Percentiles rank a stretch among this genome's conserved stretches.
Evolutionary conservation across 306 rosid species (phyloP).

Genomic region (Comarum palustre): DNA sequence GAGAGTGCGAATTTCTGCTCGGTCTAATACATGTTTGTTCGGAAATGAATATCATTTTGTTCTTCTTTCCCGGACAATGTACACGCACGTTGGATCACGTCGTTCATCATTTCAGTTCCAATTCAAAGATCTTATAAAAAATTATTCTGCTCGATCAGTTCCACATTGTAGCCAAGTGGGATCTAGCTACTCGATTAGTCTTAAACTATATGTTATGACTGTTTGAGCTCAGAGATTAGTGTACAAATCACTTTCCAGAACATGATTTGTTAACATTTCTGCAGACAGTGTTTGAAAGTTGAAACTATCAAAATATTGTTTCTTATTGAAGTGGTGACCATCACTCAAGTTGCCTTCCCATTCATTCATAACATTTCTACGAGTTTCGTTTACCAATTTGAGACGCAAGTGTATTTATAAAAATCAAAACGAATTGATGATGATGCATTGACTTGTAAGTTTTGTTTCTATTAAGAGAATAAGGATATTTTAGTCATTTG

Average conservation of each 20-base stretch:
- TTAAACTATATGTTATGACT: too few relatives aligned
- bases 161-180: not conserved
- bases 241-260: not conserved
- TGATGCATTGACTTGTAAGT: not conserved
- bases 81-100: not conserved
- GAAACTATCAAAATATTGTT: not conserved
- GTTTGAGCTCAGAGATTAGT: not conserved
- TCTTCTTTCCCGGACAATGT: not conserved
- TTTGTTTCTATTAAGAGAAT: too few relatives aligned
- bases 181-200: not conserved
- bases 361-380: not conserved
- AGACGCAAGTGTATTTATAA: not conserved
- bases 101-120: not conserved
- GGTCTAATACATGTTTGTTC: too few relatives aligned
- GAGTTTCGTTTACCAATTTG: not conserved
- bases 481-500: too few relatives aligned
- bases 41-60: not conserved
- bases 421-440: not conserved
- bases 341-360: not conserved
- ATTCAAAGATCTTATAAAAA: not conserved
- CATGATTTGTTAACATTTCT: not conserved
- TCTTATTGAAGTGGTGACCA: not conserved
- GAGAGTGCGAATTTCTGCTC: too few relatives aligned
- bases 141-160: too few relatives aligned
- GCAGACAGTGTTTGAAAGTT: not conserved